These are phyloP conservation scores for Pleurotus tuoliensis DNA, from an alignment of 768 basidiomycete genomes.

Conservation along the genomic window DNA sequence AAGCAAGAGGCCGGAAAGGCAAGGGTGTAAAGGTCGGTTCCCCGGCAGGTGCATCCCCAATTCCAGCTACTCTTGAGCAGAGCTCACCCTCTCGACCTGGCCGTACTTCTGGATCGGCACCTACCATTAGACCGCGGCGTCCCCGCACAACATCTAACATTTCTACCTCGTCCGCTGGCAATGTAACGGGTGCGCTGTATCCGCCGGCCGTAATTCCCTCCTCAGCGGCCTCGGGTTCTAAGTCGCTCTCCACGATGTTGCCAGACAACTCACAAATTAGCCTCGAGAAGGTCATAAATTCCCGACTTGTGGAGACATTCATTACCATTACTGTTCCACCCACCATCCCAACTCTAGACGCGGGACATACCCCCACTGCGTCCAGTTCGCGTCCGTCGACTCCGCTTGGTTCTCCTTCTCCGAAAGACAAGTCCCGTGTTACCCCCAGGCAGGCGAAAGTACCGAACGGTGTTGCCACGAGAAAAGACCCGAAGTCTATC, in stretches of 20 bases:
- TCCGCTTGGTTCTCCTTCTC: constrained; percentile 9
- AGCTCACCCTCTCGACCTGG: constrained; percentile 10
- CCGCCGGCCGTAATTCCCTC: constrained; percentile 5
- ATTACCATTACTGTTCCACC: constrained; percentile 47
- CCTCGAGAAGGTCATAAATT: constrained; percentile 66
- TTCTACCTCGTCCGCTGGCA: constrained; percentile 30
- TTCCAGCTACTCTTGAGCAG: constrained; percentile 11
- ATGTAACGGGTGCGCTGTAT: background rate
- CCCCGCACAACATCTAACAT: constrained; percentile 50
- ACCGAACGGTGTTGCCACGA: background rate
- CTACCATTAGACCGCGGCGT: constrained; percentile 34
- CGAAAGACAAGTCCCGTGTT: background rate
- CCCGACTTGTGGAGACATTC: constrained; percentile 78
- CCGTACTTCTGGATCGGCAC: constrained; percentile 16
- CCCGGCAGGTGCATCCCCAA: constrained; percentile 12
- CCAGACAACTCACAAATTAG: constrained; percentile 63
- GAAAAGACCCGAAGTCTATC: constrained; percentile 5
- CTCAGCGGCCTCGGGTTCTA: constrained; percentile 14
- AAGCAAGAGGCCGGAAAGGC: constrained; percentile 36
- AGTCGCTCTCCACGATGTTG: constrained; percentile 29
- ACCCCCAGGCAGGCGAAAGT: background rate
- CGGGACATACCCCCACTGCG: constrained; percentile 7
- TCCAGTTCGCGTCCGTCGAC: constrained; percentile 10
- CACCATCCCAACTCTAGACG: background rate
- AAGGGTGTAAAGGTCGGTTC: constrained; percentile 45